Percentiles rank a stretch among this genome's conserved stretches.
phyloP scores from a whole-genome alignment of 345 rosid genomes.

The Streptanthus diversifolius region DNA sequence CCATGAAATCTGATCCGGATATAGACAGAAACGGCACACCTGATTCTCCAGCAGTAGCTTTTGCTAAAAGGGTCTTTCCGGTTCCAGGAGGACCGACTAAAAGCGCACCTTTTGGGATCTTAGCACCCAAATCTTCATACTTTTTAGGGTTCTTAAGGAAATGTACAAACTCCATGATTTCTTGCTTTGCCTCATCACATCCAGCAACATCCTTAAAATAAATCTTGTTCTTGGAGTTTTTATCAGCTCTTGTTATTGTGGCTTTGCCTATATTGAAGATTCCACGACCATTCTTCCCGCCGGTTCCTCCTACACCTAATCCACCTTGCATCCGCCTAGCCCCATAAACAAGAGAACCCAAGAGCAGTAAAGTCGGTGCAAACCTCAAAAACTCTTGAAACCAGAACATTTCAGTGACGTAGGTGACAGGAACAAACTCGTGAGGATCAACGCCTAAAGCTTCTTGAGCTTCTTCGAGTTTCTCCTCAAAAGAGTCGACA shows the following conservation, averaged over 20 bases:
- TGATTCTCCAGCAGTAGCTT: constrained; percentile 97
- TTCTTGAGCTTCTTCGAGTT: constrained; percentile 89
- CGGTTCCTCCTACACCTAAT: constrained; percentile 77
- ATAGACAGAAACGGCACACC: constrained; percentile 90
- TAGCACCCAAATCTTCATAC: constrained; percentile 93
- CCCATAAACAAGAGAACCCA: constrained; percentile 65
- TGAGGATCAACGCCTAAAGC: constrained; percentile 74
- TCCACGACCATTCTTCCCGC: constrained; percentile 81
- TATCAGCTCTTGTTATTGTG: constrained; percentile 76
- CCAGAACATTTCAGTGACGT: constrained; percentile 73
- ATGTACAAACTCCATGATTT: constrained; percentile 96
- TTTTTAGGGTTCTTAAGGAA: constrained; percentile 89
- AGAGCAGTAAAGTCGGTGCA: constrained; percentile 65
- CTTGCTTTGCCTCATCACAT: constrained; percentile 97
- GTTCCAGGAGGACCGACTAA: constrained; percentile 96
- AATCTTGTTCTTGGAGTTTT: constrained; percentile 88
- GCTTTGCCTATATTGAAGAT: constrained; percentile 96
- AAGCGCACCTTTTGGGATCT: constrained; percentile 94
- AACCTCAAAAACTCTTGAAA: constrained; percentile 77
- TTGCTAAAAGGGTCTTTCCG: constrained; percentile 95
- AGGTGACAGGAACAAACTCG: constrained; percentile 72
- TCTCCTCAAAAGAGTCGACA: constrained; percentile 89
- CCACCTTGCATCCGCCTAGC: constrained; percentile 85
- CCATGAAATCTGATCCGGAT: constrained; percentile 97
- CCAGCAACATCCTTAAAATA: constrained; percentile 96